Conservation (phyloP, 768 basidiomycete species). For the Pulveroboletus sp. region DNA sequence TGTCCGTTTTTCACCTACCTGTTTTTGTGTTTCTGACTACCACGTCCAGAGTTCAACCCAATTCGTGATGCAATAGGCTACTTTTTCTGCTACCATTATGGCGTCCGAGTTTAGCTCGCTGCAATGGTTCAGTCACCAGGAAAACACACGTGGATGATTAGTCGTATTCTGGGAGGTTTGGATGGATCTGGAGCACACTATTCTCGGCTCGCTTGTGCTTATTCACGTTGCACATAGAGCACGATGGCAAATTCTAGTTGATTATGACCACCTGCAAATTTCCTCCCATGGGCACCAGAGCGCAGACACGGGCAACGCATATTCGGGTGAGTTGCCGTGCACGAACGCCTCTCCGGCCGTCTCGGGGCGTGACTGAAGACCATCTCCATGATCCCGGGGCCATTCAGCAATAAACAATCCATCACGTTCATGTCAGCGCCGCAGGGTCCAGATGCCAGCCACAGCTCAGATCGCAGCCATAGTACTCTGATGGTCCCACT, state of each 20-base stretch:
- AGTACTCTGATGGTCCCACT: not conserved
- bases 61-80: not conserved
- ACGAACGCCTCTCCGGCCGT: not conserved
- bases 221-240: not conserved
- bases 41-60: slow-evolving; percentile 1
- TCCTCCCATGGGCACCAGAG: not conserved
- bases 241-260: slow-evolving; percentile 1
- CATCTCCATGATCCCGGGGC: slow-evolving; percentile 7
- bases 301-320: slow-evolving; percentile 5
- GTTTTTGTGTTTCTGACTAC: not conserved
- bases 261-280: not conserved
- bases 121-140: slow-evolving; percentile 1
- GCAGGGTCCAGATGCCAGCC: slow-evolving; percentile 8
- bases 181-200: not conserved
- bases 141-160: slow-evolving; percentile 9
- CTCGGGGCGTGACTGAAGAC: slow-evolving; percentile 2
- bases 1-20: not conserved
- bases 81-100: not conserved
- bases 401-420: slow-evolving; percentile 6
- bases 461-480: slow-evolving; percentile 2
- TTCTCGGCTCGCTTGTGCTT: not conserved
- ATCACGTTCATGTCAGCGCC: slow-evolving; percentile 4
- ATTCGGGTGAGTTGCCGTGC: slow-evolving; percentile 10
- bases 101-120: slow-evolving; percentile 1
- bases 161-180: slow-evolving; percentile 13